Evolutionary conservation across 129 eudicot species (phyloP).

Genomic region (Artemisia argyi): DNA sequence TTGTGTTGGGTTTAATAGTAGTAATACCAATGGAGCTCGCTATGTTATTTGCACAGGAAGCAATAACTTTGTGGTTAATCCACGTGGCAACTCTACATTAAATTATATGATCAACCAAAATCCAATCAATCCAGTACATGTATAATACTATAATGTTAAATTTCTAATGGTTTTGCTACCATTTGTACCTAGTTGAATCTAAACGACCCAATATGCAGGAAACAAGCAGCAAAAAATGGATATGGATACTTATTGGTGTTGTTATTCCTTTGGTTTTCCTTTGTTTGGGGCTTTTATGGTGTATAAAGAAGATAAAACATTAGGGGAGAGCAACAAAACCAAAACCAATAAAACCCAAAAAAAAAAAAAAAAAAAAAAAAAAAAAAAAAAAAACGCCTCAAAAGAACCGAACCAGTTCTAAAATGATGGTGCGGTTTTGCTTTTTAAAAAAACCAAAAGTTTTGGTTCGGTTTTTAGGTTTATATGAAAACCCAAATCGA

Average conservation of each 20-base stretch:
- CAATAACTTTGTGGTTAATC: background rate
- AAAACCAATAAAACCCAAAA: no score
- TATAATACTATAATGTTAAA: background rate
- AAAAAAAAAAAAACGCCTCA: no score
- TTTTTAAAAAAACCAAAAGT: no score
- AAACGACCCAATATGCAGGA: constrained; percentile 1
- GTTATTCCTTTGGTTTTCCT: constrained; percentile 16
- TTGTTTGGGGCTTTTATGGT: constrained; percentile 24
- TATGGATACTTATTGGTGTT: constrained; percentile 15
- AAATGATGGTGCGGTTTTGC: no score
- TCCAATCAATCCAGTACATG: constrained; percentile 5
- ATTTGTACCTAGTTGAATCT: background rate
- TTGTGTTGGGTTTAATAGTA: constrained; percentile 32
- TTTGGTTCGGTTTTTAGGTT: no score
- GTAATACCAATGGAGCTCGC: constrained; percentile 10
- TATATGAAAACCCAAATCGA: no score
- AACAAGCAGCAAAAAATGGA: background rate
- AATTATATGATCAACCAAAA: constrained; percentile 24
- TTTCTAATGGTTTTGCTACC: background rate
- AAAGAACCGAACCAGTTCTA: no score
- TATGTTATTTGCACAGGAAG: constrained; percentile 27
- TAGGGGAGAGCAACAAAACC: no score
- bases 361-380: no score
- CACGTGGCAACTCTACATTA: constrained; percentile 1
- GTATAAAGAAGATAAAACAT: constrained; percentile 5